Base-by-base conservation (phyloP, 306 rosid genomes). In the Cicer pinnatifidum region DNA sequence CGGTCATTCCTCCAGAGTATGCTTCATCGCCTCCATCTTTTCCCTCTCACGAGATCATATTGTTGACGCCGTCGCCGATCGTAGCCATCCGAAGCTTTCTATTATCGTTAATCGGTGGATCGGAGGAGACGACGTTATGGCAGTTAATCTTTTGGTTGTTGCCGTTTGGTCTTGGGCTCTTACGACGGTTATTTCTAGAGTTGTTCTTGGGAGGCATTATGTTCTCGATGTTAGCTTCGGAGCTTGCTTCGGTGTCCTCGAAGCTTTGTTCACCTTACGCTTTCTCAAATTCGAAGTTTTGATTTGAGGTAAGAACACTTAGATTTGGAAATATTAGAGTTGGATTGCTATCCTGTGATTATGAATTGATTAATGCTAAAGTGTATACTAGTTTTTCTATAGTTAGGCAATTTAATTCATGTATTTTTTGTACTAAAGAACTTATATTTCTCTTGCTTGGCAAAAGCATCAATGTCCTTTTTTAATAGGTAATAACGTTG, bases 1-100 rank as follows among this genome's bases (percentile, higher is more conserved):
- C 48, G 97, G 92, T 8, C 96, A 89, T 79, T 81, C 92, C 50
- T 88, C 97, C n/a, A 75, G 89, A 71, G 93, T 87, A 13, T 89
- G 44, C 83, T 88, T 89, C 61, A 84, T 88, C 19, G 96, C 96
- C 33, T 73, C 96, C 1, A 72, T 92, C 1, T 53, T 87, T 71
- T 76, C 68, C 78, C 70, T 85, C 69, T 85, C 89, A 11, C 80
- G 65, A 9, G 39, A 60, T 1, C 17, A 17, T 11, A 67, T 86
- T 11, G n/a, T 48, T 50, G 75, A 73, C 6, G 71, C 81, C 15
- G 0, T 80, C 9, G 46, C 69, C 19, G 69, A 52, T 75, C 60
- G 74, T 11, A 61, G 40, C 17, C 69, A n/a, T 67, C 83, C 67
- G n/a, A 79, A 70, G 57, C 43, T 73, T 11, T 13, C 33, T 12